phyloP scores from a whole-genome alignment of 2,329 filamentous ascomycete genomes.

The Cladophialophora bantiana region DNA sequence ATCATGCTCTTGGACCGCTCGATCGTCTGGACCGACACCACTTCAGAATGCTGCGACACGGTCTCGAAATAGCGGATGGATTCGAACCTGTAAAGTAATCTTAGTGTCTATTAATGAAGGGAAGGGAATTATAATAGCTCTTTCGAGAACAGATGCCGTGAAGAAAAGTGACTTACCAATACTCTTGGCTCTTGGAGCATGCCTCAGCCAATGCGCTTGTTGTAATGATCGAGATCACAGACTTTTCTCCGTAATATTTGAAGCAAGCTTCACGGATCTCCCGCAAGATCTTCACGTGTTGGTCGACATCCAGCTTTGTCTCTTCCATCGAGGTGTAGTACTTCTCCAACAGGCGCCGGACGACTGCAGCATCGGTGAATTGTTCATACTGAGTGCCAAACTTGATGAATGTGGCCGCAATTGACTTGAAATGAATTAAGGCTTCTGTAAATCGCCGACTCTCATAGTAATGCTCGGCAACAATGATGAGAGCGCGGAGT shows the following conservation, averaged over 20 bases:
- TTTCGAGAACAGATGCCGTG: not conserved
- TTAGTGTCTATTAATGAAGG: not conserved
- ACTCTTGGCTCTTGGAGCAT: slow-evolving; percentile 25
- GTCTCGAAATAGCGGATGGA: slow-evolving; percentile 26
- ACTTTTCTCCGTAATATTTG: slow-evolving; percentile 46
- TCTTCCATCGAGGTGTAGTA: slow-evolving; percentile 48
- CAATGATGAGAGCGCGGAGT: slow-evolving; percentile 48
- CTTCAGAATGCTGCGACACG: slow-evolving; percentile 16
- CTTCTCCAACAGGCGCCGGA: slow-evolving; percentile 45
- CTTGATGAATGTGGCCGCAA: slow-evolving; percentile 50
- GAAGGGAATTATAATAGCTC: not conserved
- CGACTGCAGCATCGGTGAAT: slow-evolving; percentile 46
- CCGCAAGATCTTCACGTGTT: slow-evolving; percentile 46
- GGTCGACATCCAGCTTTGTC: slow-evolving; percentile 43
- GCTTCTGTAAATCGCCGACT: slow-evolving; percentile 50
- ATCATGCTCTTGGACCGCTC: slow-evolving; percentile 26
- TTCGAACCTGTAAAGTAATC: slow-evolving; percentile 12
- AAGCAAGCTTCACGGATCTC: slow-evolving; percentile 48
- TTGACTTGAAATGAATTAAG: slow-evolving; percentile 45
- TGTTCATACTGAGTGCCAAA: slow-evolving; percentile 45
- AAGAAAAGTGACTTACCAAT: slow-evolving; percentile 24
- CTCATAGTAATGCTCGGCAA: slow-evolving; percentile 49
- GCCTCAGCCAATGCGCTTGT: slow-evolving; percentile 50
- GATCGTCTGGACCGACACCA: slow-evolving; percentile 17
- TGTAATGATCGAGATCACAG: slow-evolving; percentile 38